Base-by-base conservation (phyloP, 2,329 filamentous ascomycete genomes). In the Arachnopeziza araneosa region DNA sequence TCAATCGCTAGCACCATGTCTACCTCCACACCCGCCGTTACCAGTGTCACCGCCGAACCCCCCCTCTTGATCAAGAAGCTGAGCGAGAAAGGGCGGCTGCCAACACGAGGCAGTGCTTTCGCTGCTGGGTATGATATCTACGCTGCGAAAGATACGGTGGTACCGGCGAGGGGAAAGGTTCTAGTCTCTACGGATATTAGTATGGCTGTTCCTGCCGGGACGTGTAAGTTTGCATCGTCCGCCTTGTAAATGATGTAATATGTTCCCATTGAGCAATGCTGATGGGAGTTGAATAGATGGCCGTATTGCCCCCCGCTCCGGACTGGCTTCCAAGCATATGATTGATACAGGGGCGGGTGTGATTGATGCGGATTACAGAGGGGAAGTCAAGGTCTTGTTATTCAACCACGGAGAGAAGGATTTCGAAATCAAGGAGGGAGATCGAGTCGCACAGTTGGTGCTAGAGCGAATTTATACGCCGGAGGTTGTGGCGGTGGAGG, bases 271-370 rank as follows among this genome's bases (percentile, higher is more conserved):
- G 50, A 52, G 24, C 9, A 9, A 24, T 23, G 23, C 52, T 32
- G 8, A 54, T 54, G n/a, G 26, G 9, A 9, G 9, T 54, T n/a
- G 24, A 30, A 21, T 64, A 93, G 91, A 98, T 73, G 93, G 93
- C 67, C 88, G 93, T 60, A 86, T 96, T 58, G 93, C 93, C 2
- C 93, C 93, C 10, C 89, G 93, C 66, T 95, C 90, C n/a, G 92
- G 92, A 54, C 87, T 96, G 44, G 93, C 93, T 1, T 82, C 87
- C 62, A 99, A 99, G 79, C 86, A 98, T 78, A 95, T 93, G 77
- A 98, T 99, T 74, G 92, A 97, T 75, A 95, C 90, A 0, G 92
- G 96, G 64, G 95, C 95, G 0, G 95, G 95, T 58, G 95, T 99
- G 65, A 98, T 99, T 69, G 95, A 99, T 75, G 93, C 93, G 36